Evolutionary conservation across 2,329 filamentous ascomycete species (phyloP).

Genomic region (Ambrosiella cleistominuta): DNA sequence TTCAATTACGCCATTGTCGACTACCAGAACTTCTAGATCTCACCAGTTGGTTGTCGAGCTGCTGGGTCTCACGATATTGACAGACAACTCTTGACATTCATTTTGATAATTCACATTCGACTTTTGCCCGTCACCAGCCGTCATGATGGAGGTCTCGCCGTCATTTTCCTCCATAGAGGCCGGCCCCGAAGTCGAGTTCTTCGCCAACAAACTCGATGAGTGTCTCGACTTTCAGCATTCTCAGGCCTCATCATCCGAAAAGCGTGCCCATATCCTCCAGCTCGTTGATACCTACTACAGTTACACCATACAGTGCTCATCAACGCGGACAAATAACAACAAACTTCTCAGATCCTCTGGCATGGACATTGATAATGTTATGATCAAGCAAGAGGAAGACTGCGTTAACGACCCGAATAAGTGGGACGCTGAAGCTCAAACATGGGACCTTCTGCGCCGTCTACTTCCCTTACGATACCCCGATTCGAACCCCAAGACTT

Average conservation of each 20-base stretch:
- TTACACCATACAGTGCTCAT: slow-evolving; percentile 31
- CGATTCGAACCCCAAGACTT: slow-evolving; percentile 11
- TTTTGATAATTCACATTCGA: not conserved
- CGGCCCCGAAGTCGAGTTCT: slow-evolving; percentile 69
- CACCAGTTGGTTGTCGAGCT: not conserved
- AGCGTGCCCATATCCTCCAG: slow-evolving; percentile 48
- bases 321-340: slow-evolving; percentile 11
- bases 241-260: slow-evolving; percentile 25
- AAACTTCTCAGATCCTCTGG: slow-evolving; percentile 21
- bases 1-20: no score
- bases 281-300: slow-evolving; percentile 49
- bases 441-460: slow-evolving; percentile 70
- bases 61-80: not conserved
- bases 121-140: not conserved
- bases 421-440: slow-evolving; percentile 71
- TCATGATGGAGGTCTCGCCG: slow-evolving; percentile 10
- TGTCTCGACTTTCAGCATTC: slow-evolving; percentile 35
- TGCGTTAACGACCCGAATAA: slow-evolving; percentile 21
- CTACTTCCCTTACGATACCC: slow-evolving; percentile 55
- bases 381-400: slow-evolving; percentile 17
- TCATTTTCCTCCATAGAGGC: slow-evolving; percentile 21
- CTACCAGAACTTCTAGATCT: not conserved
- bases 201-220: slow-evolving; percentile 65
- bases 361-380: slow-evolving; percentile 39
- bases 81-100: not conserved